phyloP scores from a whole-genome alignment of 371 early-diverging fungal species.

The Rhizopus stolonifer region DNA sequence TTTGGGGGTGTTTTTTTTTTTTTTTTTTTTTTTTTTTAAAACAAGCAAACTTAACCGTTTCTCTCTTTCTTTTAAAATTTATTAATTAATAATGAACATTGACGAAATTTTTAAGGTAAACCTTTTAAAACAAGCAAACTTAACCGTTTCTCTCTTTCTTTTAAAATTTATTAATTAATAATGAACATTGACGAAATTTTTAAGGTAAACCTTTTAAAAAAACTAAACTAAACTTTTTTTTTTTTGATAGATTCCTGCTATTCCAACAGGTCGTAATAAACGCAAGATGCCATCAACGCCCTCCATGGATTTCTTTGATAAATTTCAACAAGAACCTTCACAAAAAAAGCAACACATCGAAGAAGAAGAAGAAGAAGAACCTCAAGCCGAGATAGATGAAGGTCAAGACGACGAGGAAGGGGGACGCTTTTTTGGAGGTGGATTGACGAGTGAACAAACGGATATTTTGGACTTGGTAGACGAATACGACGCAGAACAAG shows the following conservation, averaged over 20 bases:
- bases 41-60: background rate
- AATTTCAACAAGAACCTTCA: constrained; percentile 43
- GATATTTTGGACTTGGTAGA: constrained; percentile 82
- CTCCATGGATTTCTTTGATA: constrained; percentile 46
- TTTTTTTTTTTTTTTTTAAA: no score
- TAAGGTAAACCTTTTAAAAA: constrained; percentile 46
- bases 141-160: background rate
- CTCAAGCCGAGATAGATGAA: background rate
- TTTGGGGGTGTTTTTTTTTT: no score
- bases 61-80: no score
- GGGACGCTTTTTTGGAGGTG: constrained; percentile 85
- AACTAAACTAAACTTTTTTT: background rate
- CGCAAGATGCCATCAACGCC: constrained; percentile 61
- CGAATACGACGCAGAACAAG: constrained; percentile 75
- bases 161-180: no score
- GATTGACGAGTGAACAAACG: constrained; percentile 76
- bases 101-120: constrained; percentile 71
- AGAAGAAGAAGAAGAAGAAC: constrained; percentile 23
- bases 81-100: no score
- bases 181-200: constrained; percentile 77
- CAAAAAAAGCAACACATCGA: no score
- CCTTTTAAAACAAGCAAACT: background rate
- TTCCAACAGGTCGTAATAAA: constrained; percentile 60
- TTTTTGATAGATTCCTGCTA: constrained; percentile 60
- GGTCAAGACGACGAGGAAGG: constrained; percentile 47